phyloP scores from a whole-genome alignment of 257 asterid species.

The Solanum clarkiae region DNA sequence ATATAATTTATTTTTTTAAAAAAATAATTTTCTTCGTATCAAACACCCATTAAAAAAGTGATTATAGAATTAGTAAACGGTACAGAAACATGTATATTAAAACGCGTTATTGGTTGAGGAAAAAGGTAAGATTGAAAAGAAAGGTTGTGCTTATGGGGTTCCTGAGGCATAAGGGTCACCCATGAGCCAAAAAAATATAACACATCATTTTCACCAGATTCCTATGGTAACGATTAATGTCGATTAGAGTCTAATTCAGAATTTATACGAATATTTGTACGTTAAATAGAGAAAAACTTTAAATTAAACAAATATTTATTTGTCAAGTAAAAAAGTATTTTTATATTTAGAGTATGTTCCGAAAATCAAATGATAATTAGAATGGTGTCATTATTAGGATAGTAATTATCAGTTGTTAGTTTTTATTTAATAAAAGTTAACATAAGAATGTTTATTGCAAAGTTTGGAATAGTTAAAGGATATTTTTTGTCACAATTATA shows the following conservation, averaged over 20 bases:
- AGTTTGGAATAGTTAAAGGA: too few species aligned
- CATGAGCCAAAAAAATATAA: background rate
- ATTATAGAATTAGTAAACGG: background rate
- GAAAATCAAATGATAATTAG: too few species aligned
- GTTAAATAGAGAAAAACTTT: too few species aligned
- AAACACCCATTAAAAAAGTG: background rate
- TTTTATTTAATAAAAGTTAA: too few species aligned
- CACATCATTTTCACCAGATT: slow-evolving; percentile 14
- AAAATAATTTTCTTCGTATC: background rate
- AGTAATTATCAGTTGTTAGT: too few species aligned
- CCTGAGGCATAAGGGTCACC: background rate
- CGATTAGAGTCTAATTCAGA: background rate
- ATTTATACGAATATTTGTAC: background rate
- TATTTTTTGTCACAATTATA: too few species aligned
- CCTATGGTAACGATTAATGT: background rate
- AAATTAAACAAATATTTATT: too few species aligned
- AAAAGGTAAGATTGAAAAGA: background rate
- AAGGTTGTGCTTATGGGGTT: slow-evolving; percentile 4
- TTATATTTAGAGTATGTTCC: too few species aligned
- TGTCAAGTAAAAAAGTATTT: too few species aligned
- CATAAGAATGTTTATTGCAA: too few species aligned
- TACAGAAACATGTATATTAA: background rate
- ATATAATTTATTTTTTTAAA: background rate
- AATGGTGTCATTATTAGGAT: too few species aligned
- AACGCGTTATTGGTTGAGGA: background rate